phyloP scores from a whole-genome alignment of 768 basidiomycete genomes.

The Lentinula sp. region DNA sequence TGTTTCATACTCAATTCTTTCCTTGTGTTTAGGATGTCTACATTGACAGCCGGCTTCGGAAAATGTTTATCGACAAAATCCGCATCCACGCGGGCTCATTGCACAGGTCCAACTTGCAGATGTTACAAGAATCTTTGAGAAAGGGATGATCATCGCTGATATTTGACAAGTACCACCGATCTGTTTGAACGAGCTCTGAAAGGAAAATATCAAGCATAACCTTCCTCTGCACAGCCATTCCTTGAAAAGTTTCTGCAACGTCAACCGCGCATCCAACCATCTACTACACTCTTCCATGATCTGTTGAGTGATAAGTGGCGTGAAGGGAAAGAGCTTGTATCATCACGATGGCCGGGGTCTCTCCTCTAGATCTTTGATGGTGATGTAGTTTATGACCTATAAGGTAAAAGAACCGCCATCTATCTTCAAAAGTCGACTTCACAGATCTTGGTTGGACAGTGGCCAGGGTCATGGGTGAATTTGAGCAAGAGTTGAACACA shows the following conservation, averaged over 20 bases:
- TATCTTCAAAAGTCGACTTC: neutral
- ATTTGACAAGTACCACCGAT: neutral
- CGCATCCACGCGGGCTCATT: neutral
- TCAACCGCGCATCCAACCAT: neutral
- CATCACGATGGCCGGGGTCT: conserved; percentile 1
- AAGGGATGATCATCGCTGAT: neutral
- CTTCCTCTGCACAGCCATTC: neutral
- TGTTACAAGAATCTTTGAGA: neutral
- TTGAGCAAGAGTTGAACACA: neutral
- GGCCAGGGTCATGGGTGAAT: neutral
- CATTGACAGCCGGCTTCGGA: neutral
- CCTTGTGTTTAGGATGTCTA: neutral
- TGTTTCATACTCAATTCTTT: neutral
- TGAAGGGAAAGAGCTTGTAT: neutral
- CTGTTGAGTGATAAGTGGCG: neutral
- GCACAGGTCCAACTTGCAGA: neutral
- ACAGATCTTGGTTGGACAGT: neutral
- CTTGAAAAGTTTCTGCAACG: neutral
- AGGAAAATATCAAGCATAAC: neutral
- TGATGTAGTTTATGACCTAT: neutral
- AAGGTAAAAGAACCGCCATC: neutral
- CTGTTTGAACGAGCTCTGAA: neutral
- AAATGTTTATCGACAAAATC: neutral
- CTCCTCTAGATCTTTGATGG: neutral
- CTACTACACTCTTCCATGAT: neutral